Conservation (phyloP, 805 yeast species). For the Myxozyma sirexii region DNA sequence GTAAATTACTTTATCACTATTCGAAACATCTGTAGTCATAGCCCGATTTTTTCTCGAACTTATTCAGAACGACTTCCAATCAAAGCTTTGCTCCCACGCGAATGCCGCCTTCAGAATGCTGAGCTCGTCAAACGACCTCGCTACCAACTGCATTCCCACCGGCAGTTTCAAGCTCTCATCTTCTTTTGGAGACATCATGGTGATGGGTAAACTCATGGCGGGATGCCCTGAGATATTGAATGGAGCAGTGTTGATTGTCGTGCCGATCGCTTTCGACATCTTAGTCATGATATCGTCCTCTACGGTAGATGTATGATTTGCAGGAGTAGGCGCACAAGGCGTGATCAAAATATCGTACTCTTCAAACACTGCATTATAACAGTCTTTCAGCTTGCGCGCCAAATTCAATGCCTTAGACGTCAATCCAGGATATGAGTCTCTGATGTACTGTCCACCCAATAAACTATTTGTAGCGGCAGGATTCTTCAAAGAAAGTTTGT, state of each 20-base stretch:
- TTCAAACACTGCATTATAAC: constrained; percentile 42
- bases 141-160: constrained; percentile 45
- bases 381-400: constrained; percentile 42
- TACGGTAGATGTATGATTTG: constrained; percentile 18
- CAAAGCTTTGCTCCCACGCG: constrained; percentile 44
- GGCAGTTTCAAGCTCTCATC: constrained; percentile 44
- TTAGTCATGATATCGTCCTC: constrained; percentile 27
- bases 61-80: constrained; percentile 35
- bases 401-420: constrained; percentile 44
- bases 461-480: constrained; percentile 32
- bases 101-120: constrained; percentile 44
- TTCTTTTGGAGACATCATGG: constrained; percentile 39
- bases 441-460: constrained; percentile 42
- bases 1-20: not conserved
- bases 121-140: constrained; percentile 43
- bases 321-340: constrained; percentile 38
- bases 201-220: constrained; percentile 45
- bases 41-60: too few species aligned
- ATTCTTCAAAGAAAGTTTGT: constrained; percentile 19
- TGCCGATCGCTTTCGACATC: constrained; percentile 37
- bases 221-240: constrained; percentile 48
- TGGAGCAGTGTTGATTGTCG: constrained; percentile 45
- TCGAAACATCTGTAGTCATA: too few species aligned
- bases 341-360: constrained; percentile 44
- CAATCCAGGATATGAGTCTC: constrained; percentile 43